phyloP scores from a whole-genome alignment of 2,329 filamentous ascomycete species.

The Elsinoe australis region DNA sequence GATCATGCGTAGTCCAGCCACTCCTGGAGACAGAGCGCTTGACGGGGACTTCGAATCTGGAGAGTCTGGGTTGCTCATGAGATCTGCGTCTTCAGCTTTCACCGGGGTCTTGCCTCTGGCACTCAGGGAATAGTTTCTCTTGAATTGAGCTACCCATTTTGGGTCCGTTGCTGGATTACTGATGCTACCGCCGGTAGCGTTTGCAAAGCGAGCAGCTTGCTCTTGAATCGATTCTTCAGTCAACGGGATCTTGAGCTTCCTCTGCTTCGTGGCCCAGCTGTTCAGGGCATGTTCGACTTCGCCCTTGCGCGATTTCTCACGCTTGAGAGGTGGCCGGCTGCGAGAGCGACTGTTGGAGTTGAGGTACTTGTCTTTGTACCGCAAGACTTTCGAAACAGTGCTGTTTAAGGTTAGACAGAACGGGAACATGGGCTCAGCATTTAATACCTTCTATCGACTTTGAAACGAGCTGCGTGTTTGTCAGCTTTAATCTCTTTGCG shows the following conservation, averaged over 20 bases:
- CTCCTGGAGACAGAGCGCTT: conserved; percentile 57
- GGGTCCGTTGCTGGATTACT: conserved; percentile 53
- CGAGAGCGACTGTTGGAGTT: conserved; percentile 74
- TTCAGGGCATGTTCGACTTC: conserved; percentile 87
- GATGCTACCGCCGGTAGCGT: conserved; percentile 58
- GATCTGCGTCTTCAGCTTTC: conserved; percentile 61
- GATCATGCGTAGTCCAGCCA: conserved; percentile 53
- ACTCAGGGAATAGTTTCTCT: conserved; percentile 60
- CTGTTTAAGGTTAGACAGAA: conserved; percentile 43
- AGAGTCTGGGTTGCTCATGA: conserved; percentile 49
- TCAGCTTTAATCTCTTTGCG: conserved; percentile 27
- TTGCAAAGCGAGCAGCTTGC: conserved; percentile 74
- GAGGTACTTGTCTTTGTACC: conserved; percentile 90
- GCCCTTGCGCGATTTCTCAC: conserved; percentile 6
- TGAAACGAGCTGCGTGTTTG: conserved; percentile 62
- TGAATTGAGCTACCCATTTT: conserved; percentile 90
- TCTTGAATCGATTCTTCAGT: conserved; percentile 77
- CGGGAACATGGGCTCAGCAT: conserved; percentile 12
- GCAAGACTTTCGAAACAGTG: conserved; percentile 95
- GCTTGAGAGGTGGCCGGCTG: conserved; percentile 58
- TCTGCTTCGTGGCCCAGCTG: conserved; percentile 78
- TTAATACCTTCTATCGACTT: conserved; percentile 88
- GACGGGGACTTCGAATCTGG: conserved; percentile 28
- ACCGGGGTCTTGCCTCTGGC: conserved; percentile 49
- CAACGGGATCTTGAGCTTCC: conserved; percentile 64